Conservation (phyloP, 2,329 filamentous ascomycete genomes). For the Coleophoma crateriformis region DNA sequence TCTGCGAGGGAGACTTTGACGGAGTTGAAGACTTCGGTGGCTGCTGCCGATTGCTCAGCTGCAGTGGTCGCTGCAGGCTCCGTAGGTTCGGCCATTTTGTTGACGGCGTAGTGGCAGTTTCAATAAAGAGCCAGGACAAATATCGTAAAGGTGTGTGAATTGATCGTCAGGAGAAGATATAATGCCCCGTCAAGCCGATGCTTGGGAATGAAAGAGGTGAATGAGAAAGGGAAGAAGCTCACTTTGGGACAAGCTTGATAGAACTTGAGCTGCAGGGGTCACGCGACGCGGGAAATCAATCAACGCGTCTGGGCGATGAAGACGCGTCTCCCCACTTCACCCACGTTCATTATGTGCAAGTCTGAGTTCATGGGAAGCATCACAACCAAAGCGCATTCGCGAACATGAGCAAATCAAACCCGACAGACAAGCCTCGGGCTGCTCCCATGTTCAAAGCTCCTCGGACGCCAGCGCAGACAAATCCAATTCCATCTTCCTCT, state of each 20-base stretch:
- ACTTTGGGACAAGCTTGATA: not conserved
- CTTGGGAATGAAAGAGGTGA: too few species aligned
- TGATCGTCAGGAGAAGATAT: not conserved
- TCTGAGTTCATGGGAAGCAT: not conserved
- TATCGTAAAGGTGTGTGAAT: not conserved
- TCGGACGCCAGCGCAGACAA: slow-evolving; percentile 25
- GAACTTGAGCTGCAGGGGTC: not conserved
- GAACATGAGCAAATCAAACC: slow-evolving; percentile 20
- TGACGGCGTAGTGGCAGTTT: not conserved
- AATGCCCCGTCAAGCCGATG: too few species aligned
- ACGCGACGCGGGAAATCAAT: not conserved
- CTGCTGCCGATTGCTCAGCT: slow-evolving; percentile 10
- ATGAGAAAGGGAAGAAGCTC: not conserved
- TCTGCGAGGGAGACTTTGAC: slow-evolving; percentile 65
- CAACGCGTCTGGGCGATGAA: not conserved
- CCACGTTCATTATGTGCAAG: too few species aligned
- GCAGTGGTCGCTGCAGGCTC: slow-evolving; percentile 15
- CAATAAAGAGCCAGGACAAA: not conserved
- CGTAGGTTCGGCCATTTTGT: slow-evolving; percentile 21
- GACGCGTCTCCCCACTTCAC: slow-evolving; percentile 8
- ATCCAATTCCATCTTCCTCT: slow-evolving; percentile 78
- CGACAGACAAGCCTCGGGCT: slow-evolving; percentile 16
- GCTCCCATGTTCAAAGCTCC: slow-evolving; percentile 22
- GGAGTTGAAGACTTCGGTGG: slow-evolving; percentile 23
- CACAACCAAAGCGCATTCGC: not conserved